A percentile compares a stretch with the other conserved stretches of the same genome.
phyloP scores from a whole-genome alignment of 164 flowering plant genomes.

The Brasenia schreberi region DNA sequence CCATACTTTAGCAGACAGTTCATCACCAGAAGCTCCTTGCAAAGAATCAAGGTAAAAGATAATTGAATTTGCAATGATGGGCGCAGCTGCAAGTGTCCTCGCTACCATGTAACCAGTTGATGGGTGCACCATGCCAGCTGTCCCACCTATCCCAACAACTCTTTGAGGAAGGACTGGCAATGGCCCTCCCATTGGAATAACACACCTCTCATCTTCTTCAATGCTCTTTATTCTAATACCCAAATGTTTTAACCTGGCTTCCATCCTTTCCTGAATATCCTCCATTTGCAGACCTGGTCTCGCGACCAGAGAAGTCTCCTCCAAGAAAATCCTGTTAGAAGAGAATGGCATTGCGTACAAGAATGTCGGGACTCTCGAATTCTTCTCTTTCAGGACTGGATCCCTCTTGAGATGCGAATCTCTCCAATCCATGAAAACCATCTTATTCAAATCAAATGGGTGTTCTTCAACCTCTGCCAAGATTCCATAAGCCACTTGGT shows the following conservation, averaged over 20 bases:
- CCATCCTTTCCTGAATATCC: constrained; percentile 88
- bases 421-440: constrained; percentile 98
- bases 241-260: constrained; percentile 62
- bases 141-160: constrained; percentile 88
- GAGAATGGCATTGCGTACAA: constrained; percentile 98
- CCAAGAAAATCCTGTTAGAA: constrained; percentile 59
- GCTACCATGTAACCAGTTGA: constrained; percentile 98
- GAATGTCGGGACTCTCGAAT: constrained; percentile 69
- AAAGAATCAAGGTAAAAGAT: constrained; percentile 46
- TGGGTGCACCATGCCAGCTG: constrained; percentile 97
- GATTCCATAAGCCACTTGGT: constrained; percentile 92
- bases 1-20: constrained; percentile 69
- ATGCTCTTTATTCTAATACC: constrained; percentile 79
- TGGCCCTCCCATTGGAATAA: constrained; percentile 96
- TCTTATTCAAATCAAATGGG: constrained; percentile 82
- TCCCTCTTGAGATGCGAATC: constrained; percentile 53
- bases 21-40: constrained; percentile 27
- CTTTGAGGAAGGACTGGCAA: constrained; percentile 87
- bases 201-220: constrained; percentile 84
- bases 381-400: constrained; percentile 40
- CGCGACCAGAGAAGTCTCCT: constrained; percentile 90
- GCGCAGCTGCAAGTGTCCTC: constrained; percentile 83
- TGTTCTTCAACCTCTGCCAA: constrained; percentile 88
- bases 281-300: constrained; percentile 68
- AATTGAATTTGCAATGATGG: constrained; percentile 63